Evolutionary conservation across 441 rosid species (phyloP).

Genomic region (Syzygium malaccense): DNA sequence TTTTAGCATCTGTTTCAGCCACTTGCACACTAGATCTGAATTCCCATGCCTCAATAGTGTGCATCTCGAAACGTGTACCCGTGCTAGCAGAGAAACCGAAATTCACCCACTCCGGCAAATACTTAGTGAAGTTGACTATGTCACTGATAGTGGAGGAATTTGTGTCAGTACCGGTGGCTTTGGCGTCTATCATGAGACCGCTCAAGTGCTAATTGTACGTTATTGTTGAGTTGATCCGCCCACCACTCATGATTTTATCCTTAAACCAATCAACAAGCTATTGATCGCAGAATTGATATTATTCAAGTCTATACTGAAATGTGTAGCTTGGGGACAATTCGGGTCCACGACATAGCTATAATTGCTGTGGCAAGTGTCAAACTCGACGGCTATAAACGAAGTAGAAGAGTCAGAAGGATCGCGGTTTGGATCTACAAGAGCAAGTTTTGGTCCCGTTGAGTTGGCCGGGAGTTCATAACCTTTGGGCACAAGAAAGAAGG

Average conservation of each 20-base stretch:
- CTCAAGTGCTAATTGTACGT: not conserved
- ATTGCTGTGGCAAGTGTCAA: not conserved
- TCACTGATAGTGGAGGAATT: rapidly evolving
- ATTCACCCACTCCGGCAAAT: not conserved
- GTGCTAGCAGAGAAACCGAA: not conserved
- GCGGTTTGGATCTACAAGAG: rapidly evolving
- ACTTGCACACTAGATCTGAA: not conserved
- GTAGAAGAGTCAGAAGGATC: rapidly evolving
- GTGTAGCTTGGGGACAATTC: rapidly evolving
- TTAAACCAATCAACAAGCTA: not conserved
- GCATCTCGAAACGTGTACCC: rapidly evolving
- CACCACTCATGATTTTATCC: not conserved
- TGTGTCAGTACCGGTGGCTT: not conserved
- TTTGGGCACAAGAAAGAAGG: not conserved
- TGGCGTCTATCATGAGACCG: not conserved
- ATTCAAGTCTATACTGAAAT: not conserved
- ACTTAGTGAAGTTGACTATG: not conserved
- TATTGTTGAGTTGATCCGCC: not conserved
- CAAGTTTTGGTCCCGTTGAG: rapidly evolving
- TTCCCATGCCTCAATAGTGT: not conserved
- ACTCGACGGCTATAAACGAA: not conserved
- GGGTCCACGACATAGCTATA: not conserved
- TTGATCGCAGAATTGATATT: rapidly evolving
- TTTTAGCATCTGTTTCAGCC: not conserved
- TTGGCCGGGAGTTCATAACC: rapidly evolving